These are phyloP conservation scores for Gamarada debralockiae DNA, from an alignment of 495 filamentous ascomycete genomes.

Conservation along the genomic window DNA sequence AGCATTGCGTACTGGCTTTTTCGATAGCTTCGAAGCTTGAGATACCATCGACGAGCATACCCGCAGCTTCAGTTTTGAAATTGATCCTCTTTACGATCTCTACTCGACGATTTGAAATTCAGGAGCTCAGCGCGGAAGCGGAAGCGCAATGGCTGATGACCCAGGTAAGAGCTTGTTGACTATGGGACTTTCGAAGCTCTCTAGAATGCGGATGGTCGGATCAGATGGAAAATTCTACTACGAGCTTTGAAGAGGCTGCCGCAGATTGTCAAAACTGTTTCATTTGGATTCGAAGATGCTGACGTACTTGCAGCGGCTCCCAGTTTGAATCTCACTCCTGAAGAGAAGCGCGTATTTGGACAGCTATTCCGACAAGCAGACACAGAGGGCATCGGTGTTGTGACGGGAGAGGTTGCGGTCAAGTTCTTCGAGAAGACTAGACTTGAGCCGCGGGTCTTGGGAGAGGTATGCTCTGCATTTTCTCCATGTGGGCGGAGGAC, in stretches of 20 bases:
- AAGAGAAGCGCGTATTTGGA: slow-evolving; percentile 90
- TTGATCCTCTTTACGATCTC: background rate
- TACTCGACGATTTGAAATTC: background rate
- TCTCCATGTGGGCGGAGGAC: background rate
- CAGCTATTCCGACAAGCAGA: slow-evolving; percentile 90
- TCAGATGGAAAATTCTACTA: background rate
- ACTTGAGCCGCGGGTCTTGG: slow-evolving; percentile 76
- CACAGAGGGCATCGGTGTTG: slow-evolving; percentile 82
- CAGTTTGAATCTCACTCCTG: slow-evolving; percentile 80
- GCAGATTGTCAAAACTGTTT: background rate
- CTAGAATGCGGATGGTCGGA: background rate
- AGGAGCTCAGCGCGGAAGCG: slow-evolving; percentile 4
- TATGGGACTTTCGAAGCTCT: background rate
- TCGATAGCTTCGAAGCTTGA: slow-evolving; percentile 1
- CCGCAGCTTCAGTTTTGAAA: slow-evolving; percentile 17
- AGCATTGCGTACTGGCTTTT: background rate
- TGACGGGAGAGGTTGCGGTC: slow-evolving; percentile 93
- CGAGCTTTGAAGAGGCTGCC: background rate
- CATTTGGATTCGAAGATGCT: background rate
- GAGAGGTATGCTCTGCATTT: slow-evolving; percentile 63
- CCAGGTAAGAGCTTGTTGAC: slow-evolving; percentile 27
- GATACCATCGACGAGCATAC: background rate
- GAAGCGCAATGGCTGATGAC: slow-evolving; percentile 27
- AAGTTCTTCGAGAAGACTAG: slow-evolving; percentile 98
- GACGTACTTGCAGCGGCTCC: slow-evolving; percentile 43